Conservation (phyloP, 306 rosid species). For the Casuarina glauca region DNA sequence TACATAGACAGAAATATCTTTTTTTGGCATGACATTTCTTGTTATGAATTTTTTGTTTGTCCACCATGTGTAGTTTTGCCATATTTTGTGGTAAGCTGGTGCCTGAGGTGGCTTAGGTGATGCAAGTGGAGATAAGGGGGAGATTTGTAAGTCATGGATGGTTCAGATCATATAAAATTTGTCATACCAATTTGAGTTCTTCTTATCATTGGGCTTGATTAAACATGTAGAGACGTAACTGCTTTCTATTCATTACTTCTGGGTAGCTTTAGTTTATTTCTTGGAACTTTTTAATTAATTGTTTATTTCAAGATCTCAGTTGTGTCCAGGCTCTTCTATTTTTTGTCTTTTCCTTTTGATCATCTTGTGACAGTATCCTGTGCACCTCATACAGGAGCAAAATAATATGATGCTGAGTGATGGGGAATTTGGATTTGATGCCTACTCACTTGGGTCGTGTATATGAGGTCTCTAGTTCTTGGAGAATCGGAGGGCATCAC, state of each 20-base stretch:
- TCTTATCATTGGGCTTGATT: neutral
- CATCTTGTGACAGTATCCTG: conserved; percentile 19
- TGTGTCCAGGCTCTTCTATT: neutral
- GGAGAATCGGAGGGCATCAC: conserved; percentile 18
- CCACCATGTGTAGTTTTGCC: neutral
- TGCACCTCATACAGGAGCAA: conserved; percentile 56
- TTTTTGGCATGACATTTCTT: neutral
- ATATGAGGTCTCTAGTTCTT: conserved; percentile 45
- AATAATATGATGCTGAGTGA: conserved; percentile 48
- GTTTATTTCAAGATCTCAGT: neutral
- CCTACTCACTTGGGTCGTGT: conserved; percentile 56
- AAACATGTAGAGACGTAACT: neutral
- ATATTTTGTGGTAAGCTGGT: neutral
- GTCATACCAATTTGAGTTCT: neutral
- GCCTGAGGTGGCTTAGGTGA: too few relatives aligned
- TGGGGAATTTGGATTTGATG: conserved; percentile 60
- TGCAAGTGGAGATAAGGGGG: neutral
- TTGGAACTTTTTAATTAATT: too few relatives aligned
- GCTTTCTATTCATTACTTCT: neutral
- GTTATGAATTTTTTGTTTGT: neutral
- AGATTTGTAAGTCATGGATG: neutral
- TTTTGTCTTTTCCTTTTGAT: neutral
- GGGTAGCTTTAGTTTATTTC: neutral
- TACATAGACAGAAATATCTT: neutral
- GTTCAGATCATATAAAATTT: too few relatives aligned